These are phyloP conservation scores for Ajuga chamaepitys DNA, from an alignment of 257 asterid genomes.

Conservation along the genomic window DNA sequence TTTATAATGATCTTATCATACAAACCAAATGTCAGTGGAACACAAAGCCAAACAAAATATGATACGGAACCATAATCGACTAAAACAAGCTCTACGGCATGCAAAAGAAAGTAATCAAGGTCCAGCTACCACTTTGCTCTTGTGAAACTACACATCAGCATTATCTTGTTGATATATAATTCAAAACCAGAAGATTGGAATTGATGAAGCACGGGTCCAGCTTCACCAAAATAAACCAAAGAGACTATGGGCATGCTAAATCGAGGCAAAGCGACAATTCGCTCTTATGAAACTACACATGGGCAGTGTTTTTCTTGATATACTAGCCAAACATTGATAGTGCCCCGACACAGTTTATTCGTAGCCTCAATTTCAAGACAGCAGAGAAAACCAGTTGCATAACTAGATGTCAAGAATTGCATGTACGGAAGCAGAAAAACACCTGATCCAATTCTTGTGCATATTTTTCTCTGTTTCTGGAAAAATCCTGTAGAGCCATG, in stretches of 20 bases:
- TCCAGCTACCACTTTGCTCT: neutral
- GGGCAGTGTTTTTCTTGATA: neutral
- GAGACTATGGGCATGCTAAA: neutral
- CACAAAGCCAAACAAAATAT: neutral
- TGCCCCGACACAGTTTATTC: neutral
- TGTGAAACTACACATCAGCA: neutral
- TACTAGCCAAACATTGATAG: neutral
- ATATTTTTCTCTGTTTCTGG: slow-evolving; percentile 32
- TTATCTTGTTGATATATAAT: neutral
- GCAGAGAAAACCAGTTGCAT: slow-evolving; percentile 1
- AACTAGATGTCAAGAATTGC: neutral
- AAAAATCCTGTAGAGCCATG: slow-evolving; percentile 18
- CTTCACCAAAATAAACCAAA: neutral
- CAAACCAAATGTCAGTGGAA: neutral
- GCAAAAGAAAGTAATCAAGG: slow-evolving; percentile 5
- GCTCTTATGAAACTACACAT: neutral
- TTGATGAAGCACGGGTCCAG: neutral
- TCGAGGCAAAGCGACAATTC: neutral
- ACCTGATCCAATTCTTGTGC: slow-evolving; percentile 53
- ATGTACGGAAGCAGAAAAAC: slow-evolving; percentile 10
- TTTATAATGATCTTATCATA: neutral
- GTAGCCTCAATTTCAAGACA: neutral
- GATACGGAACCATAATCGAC: neutral
- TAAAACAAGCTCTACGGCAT: neutral
- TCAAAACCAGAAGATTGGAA: neutral